These are phyloP conservation scores for Trametes punicea DNA, from an alignment of 768 basidiomycete genomes.

Conservation along the genomic window DNA sequence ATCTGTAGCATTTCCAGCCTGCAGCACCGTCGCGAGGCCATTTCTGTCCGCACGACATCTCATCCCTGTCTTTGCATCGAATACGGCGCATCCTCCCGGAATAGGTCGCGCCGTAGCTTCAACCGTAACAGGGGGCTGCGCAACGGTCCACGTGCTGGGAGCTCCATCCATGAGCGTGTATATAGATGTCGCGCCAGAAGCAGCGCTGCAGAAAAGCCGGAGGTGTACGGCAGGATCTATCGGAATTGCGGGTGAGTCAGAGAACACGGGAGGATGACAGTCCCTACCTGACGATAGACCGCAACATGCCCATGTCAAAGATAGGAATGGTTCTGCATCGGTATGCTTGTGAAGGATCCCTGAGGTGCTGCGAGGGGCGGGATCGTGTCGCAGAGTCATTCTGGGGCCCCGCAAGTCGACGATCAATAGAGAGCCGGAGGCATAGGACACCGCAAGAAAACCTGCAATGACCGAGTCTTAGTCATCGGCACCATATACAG, in stretches of 20 bases:
- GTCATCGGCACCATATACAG: not conserved
- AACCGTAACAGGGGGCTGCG: conserved; percentile 31
- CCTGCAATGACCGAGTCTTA: conserved; percentile 38
- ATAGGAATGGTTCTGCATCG: conserved; percentile 44
- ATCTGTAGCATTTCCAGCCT: conserved; percentile 17
- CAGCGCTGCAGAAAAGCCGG: conserved; percentile 59
- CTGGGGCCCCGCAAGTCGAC: conserved; percentile 75
- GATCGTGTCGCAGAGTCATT: conserved; percentile 51
- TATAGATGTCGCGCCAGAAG: conserved; percentile 57
- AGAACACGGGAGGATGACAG: not conserved
- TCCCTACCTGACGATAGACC: conserved; percentile 49
- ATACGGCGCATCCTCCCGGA: conserved; percentile 43
- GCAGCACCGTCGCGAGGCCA: conserved; percentile 38
- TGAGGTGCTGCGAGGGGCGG: conserved; percentile 40
- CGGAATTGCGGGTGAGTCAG: not conserved
- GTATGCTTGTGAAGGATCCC: conserved; percentile 33
- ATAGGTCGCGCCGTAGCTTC: conserved; percentile 43
- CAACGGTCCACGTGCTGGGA: conserved; percentile 35
- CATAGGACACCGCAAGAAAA: conserved; percentile 72
- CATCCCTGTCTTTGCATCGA: conserved; percentile 53
- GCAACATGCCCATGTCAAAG: conserved; percentile 67
- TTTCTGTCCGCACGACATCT: conserved; percentile 41
- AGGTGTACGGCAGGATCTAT: conserved; percentile 45
- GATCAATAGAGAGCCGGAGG: conserved; percentile 54
- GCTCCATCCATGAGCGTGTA: conserved; percentile 46